Percentiles rank a stretch among this genome's conserved stretches.
Conservation (phyloP, 1,284 basidiomycete species). For the Coniferiporia sulphurascens region DNA sequence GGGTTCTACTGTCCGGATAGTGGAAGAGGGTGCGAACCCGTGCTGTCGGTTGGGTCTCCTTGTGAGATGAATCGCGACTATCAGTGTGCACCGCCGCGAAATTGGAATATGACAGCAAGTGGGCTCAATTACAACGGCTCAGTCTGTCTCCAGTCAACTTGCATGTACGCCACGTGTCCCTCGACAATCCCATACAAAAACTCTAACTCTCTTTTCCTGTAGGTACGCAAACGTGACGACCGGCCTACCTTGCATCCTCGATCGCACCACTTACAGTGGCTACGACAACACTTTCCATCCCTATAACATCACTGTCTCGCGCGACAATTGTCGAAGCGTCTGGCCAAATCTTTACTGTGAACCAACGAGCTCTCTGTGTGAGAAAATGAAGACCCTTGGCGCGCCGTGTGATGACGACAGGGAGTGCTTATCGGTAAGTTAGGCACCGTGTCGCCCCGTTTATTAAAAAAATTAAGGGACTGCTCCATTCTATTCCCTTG, state of each 20-base stretch:
- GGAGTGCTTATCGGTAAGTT: conserved; percentile 46
- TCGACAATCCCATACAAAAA: neutral
- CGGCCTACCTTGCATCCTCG: conserved; percentile 51
- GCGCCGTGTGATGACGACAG: conserved; percentile 49
- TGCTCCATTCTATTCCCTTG: neutral
- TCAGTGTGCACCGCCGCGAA: conserved; percentile 49
- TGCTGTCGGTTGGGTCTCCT: conserved; percentile 40
- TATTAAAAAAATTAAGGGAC: conserved; percentile 21
- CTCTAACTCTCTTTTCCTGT: conserved; percentile 7
- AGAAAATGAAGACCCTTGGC: conserved; percentile 41
- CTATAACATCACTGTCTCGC: conserved; percentile 48
- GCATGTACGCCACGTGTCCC: conserved; percentile 41
- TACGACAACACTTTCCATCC: conserved; percentile 37
- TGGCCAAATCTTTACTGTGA: conserved; percentile 54
- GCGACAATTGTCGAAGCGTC: conserved; percentile 54
- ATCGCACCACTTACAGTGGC: conserved; percentile 58
- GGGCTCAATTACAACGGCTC: conserved; percentile 50
- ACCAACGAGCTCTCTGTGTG: conserved; percentile 39
- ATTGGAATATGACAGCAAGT: conserved; percentile 35
- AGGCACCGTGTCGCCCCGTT: neutral
- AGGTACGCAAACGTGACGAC: conserved; percentile 57
- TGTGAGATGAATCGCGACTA: conserved; percentile 75
- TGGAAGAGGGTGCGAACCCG: conserved; percentile 52
- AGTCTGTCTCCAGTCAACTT: conserved; percentile 55
- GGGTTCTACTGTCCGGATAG: conserved; percentile 71